Conservation (phyloP, 306 rosid genomes). For the Pachyrhizus erosus region DNA sequence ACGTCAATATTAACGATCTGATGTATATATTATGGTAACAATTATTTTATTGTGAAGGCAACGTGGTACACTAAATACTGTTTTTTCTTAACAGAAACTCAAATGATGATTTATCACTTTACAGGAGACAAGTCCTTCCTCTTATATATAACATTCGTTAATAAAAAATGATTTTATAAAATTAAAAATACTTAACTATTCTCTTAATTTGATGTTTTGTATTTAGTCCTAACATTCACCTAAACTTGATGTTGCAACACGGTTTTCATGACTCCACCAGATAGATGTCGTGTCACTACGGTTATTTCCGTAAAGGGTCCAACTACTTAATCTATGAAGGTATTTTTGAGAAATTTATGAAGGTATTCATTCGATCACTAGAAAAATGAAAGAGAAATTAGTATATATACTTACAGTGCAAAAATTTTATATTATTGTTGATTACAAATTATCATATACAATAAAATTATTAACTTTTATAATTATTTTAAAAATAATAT, state of each 20-base stretch:
- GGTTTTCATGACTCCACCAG: neutral
- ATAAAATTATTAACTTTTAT: too few relatives aligned
- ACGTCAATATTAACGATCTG: too few relatives aligned
- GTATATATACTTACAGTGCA: neutral
- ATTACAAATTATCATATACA: too few relatives aligned
- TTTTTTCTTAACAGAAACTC: neutral
- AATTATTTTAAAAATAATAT: too few relatives aligned
- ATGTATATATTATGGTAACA: too few relatives aligned
- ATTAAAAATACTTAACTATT: neutral
- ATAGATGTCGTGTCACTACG: neutral
- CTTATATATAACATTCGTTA: too few relatives aligned
- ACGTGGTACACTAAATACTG: too few relatives aligned
- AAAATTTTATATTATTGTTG: too few relatives aligned
- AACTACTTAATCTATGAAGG: neutral
- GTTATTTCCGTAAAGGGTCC: neutral
- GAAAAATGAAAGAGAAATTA: neutral
- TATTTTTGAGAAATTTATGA: conserved; percentile 5
- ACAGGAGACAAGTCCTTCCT: neutral
- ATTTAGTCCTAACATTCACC: neutral
- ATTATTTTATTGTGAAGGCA: too few relatives aligned
- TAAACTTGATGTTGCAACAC: neutral
- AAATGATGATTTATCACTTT: neutral
- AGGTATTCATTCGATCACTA: neutral
- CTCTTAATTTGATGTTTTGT: neutral
- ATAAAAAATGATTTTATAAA: too few relatives aligned